A percentile compares a stretch with the other conserved stretches of the same genome.
These are phyloP conservation scores for Laetiporus sulphureus DNA, from an alignment of 1,284 basidiomycete genomes.

Conservation along the genomic window DNA sequence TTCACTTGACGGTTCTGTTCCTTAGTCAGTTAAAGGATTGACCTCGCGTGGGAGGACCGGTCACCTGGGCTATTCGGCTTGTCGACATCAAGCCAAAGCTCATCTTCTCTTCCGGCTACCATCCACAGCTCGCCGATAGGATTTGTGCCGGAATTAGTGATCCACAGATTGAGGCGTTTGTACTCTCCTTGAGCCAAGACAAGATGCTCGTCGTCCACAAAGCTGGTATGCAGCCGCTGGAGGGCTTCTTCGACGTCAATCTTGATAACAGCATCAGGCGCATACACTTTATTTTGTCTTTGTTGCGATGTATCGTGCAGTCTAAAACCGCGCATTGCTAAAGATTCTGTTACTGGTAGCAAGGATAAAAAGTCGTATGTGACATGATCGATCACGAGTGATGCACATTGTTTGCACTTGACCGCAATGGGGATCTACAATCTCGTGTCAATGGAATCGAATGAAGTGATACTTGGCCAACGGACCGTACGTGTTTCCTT, in stretches of 20 bases:
- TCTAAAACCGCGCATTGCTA: slow-evolving; percentile 57
- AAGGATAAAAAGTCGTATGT: slow-evolving; percentile 65
- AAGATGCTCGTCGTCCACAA: slow-evolving; percentile 45
- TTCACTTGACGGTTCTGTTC: no score
- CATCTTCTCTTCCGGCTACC: slow-evolving; percentile 50
- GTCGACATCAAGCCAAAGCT: slow-evolving; percentile 42
- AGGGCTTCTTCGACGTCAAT: slow-evolving; percentile 55
- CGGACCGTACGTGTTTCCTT: slow-evolving; percentile 55
- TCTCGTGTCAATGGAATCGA: slow-evolving; percentile 3
- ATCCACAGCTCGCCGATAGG: slow-evolving; percentile 65
- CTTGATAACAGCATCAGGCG: slow-evolving; percentile 49
- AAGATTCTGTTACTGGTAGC: slow-evolving; percentile 52
- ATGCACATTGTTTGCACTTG: slow-evolving; percentile 40
- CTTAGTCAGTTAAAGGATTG: no score
- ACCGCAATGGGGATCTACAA: slow-evolving; percentile 58
- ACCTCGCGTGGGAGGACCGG: no score
- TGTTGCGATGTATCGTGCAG: slow-evolving; percentile 67
- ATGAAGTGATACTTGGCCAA: slow-evolving; percentile 7
- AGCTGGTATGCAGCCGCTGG: slow-evolving; percentile 50
- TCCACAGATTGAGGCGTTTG: slow-evolving; percentile 41
- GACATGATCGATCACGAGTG: slow-evolving; percentile 47
- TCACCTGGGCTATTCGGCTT: slow-evolving; percentile 11
- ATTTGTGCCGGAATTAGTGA: slow-evolving; percentile 55
- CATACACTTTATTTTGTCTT: slow-evolving; percentile 57
- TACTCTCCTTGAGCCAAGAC: slow-evolving; percentile 59